Base-by-base conservation (phyloP, 768 basidiomycete species). In the Leccinum arenicola region DNA sequence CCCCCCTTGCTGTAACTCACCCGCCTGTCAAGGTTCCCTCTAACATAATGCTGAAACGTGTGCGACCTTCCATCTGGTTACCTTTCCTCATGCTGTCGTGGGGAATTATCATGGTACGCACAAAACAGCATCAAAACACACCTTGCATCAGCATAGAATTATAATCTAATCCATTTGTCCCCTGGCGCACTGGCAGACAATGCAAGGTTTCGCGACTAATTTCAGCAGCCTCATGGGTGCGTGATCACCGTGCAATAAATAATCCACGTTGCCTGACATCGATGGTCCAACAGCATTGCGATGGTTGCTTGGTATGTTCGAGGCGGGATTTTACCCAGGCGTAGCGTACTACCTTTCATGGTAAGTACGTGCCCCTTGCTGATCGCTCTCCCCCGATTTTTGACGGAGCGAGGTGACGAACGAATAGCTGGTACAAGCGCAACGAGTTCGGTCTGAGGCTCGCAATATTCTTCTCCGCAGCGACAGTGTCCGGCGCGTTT, bases 401-500 rank as follows among this genome's bases (percentile, higher is more conserved):
- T 82, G 78, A 82, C 19, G 80, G 79, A 6, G 19, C 49, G 8
- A 35, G 27, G n/a, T 4, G 38, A 15, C 10, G n/a, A 27, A 23
- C 19, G 33, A 45, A n/a, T 58, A 81, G 80, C 60, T 85, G 84
- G 84, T 86, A 86, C 74, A 79, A 64, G 64, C 87, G 89, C 36
- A 85, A 85, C 14, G 92, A 93, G 66, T 89, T 90, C 62, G 90
- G 88, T 58, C 76, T 82, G 55, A 76, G 73, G 8, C 80, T 84
- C 25, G 84, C 87, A 0, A 66, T 90, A 29, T 91, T 90, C 74
- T 91, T 89, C 75, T 84, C 84, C 0, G 87, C 91, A 3, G 90
- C 91, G 0, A 91, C 88, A 3, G 82, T 89, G 0, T 85, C 89
- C 2, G 92, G 91, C n/a, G 89, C 90, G 19, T 92, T 92, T 62